These are phyloP conservation scores for Phytomonas francai DNA, from an alignment of 208 protist genomes.

Conservation along the genomic window DNA sequence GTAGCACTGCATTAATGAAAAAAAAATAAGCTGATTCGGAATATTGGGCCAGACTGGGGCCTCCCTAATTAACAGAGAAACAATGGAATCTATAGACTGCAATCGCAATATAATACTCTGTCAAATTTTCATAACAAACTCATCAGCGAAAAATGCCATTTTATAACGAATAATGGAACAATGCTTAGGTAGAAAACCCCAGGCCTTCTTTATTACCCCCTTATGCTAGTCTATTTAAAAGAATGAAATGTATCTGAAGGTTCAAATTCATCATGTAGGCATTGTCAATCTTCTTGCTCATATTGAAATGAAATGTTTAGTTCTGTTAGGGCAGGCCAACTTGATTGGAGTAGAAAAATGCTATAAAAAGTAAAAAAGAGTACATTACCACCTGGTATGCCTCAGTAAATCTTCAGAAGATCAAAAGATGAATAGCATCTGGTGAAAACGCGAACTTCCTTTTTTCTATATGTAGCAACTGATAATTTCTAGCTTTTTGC, in stretches of 20 bases:
- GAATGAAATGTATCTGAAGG: constrained; percentile 37
- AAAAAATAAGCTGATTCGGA: constrained; percentile 30
- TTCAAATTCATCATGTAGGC: constrained; percentile 33
- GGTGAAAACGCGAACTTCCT: not conserved
- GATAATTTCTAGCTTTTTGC: not conserved
- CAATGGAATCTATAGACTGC: constrained; percentile 72
- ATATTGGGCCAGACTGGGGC: constrained; percentile 39
- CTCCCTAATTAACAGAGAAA: constrained; percentile 47
- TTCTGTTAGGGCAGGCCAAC: constrained; percentile 44
- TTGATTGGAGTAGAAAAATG: constrained; percentile 48
- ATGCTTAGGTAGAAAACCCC: constrained; percentile 62
- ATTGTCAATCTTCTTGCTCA: constrained; percentile 46
- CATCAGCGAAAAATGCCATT: constrained; percentile 60
- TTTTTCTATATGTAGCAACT: not conserved
- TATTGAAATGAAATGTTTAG: constrained; percentile 58
- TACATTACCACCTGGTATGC: constrained; percentile 48
- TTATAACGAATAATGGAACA: constrained; percentile 81
- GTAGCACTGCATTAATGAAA: constrained; percentile 21
- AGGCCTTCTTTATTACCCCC: constrained; percentile 21
- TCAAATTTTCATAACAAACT: constrained; percentile 68
- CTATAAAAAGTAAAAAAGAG: constrained; percentile 57
- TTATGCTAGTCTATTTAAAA: constrained; percentile 39
- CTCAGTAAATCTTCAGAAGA: constrained; percentile 43
- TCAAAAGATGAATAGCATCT: not conserved
- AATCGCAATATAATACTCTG: constrained; percentile 47